phyloP scores from a whole-genome alignment of 148 eudicot species.

The Cornus suecica region DNA sequence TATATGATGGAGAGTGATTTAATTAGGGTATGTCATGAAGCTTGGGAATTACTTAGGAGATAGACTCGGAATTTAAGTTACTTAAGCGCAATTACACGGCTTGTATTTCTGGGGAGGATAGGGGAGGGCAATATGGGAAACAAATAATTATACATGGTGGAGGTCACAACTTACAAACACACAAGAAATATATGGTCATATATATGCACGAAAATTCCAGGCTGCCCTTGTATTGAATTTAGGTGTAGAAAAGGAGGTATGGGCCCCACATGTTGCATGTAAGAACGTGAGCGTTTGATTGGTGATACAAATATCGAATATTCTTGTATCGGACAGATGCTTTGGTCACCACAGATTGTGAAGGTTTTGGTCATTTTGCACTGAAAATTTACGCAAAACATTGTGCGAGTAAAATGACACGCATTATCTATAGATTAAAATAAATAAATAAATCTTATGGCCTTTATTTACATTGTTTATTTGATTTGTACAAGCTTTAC shows the following conservation, averaged over 20 bases:
- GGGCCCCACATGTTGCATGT: slow-evolving; percentile 16
- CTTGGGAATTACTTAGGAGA: no score
- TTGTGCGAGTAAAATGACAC: background rate
- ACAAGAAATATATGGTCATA: slow-evolving; percentile 13
- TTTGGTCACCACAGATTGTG: background rate
- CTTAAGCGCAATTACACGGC: no score
- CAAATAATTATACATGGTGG: background rate
- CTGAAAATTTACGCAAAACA: background rate
- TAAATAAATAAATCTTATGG: background rate
- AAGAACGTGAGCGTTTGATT: slow-evolving; percentile 11
- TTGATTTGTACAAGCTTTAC: background rate
- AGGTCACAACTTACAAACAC: background rate
- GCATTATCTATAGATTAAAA: background rate
- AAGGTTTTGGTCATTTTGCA: background rate
- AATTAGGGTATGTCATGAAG: no score
- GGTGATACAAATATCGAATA: slow-evolving; percentile 10
- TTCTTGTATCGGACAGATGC: slow-evolving; percentile 18
- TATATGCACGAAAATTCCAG: slow-evolving; percentile 9
- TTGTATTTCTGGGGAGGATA: background rate
- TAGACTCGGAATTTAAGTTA: no score
- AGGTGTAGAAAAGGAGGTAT: background rate
- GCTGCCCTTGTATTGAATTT: slow-evolving; percentile 12
- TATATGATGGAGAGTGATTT: no score
- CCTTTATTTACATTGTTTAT: background rate
- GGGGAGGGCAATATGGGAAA: slow-evolving; percentile 8